These are phyloP conservation scores for Colletotrichum destructivum DNA, from an alignment of 2,329 filamentous ascomycete genomes.

Conservation along the genomic window DNA sequence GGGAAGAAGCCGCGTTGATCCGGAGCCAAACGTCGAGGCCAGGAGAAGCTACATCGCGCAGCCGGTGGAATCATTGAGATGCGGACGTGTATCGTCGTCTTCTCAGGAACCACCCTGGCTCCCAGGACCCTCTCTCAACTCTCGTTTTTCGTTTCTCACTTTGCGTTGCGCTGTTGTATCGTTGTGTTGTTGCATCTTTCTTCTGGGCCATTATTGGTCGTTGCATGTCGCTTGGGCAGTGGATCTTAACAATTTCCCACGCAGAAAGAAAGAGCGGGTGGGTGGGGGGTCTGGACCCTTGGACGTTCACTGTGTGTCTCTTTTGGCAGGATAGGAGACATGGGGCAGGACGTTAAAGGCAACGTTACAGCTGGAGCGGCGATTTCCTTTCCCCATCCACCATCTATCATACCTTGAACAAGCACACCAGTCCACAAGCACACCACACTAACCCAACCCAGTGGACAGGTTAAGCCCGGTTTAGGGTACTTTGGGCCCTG, in stretches of 20 bases:
- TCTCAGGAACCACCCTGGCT: background rate
- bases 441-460: slow-evolving; percentile 2
- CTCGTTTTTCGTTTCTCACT: background rate
- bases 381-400: slow-evolving; percentile 21
- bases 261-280: background rate
- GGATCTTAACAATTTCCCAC: slow-evolving; percentile 21
- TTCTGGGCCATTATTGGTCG: slow-evolving; percentile 22
- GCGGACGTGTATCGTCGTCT: background rate
- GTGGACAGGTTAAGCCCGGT: slow-evolving; percentile 8
- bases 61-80: slow-evolving; percentile 16
- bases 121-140: background rate
- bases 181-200: background rate
- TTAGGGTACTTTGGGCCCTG: slow-evolving; percentile 3
- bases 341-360: slow-evolving; percentile 28
- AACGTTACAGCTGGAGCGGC: slow-evolving; percentile 42
- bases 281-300: slow-evolving; percentile 20
- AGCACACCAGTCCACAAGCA: background rate
- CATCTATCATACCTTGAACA: slow-evolving; percentile 1
- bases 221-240: slow-evolving; percentile 33
- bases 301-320: background rate
- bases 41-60: background rate
- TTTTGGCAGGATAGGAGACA: background rate
- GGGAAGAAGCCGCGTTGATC: too few relatives aligned
- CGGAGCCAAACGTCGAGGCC: background rate
- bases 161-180: background rate